A percentile compares a stretch with the other conserved stretches of the same genome.
Evolutionary conservation across 2,329 filamentous ascomycete genomes (phyloP).

Genomic region (Emericellopsis atlantica): DNA sequence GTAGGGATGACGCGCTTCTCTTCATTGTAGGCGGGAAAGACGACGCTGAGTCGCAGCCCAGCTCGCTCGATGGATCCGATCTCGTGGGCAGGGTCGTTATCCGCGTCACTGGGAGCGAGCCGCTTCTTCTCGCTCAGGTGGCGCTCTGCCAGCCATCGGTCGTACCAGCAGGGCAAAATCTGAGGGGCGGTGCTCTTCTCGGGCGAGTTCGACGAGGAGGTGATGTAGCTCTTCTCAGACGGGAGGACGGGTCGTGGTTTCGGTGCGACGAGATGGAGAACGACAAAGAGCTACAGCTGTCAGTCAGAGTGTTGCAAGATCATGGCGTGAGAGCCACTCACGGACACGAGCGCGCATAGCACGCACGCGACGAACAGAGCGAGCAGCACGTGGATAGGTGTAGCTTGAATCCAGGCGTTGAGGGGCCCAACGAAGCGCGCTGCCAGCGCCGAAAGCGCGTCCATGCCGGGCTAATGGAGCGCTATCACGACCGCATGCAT

Average conservation of each 20-base stretch:
- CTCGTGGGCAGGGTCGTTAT: not conserved
- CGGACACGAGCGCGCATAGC: constrained; percentile 9
- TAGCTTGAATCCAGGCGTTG: constrained; percentile 17
- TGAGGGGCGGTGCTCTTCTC: constrained; percentile 17
- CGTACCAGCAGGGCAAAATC: constrained; percentile 76
- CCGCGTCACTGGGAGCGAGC: not conserved
- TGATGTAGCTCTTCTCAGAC: constrained; percentile 79
- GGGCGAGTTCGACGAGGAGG: constrained; percentile 56
- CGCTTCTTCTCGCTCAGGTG: constrained; percentile 29
- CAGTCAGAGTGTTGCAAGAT: not conserved
- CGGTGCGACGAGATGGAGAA: constrained; percentile 66
- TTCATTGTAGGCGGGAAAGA: constrained; percentile 94
- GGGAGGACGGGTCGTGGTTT: constrained; percentile 60
- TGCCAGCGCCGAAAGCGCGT: constrained; percentile 15
- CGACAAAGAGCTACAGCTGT: constrained; percentile 37
- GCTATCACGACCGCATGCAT: not conserved
- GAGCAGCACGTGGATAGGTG: constrained; percentile 24
- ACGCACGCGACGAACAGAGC: constrained; percentile 19
- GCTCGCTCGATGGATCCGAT: constrained; percentile 55
- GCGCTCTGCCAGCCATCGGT: constrained; percentile 55
- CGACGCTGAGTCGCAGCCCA: constrained; percentile 77
- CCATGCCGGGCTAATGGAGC: not conserved
- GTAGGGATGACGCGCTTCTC: constrained; percentile 71
- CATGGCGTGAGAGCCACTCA: not conserved
- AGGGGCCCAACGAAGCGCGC: constrained; percentile 16